Conservation (phyloP, 352 stramenopile genomes). For the Phytophthora chlamydospora region DNA sequence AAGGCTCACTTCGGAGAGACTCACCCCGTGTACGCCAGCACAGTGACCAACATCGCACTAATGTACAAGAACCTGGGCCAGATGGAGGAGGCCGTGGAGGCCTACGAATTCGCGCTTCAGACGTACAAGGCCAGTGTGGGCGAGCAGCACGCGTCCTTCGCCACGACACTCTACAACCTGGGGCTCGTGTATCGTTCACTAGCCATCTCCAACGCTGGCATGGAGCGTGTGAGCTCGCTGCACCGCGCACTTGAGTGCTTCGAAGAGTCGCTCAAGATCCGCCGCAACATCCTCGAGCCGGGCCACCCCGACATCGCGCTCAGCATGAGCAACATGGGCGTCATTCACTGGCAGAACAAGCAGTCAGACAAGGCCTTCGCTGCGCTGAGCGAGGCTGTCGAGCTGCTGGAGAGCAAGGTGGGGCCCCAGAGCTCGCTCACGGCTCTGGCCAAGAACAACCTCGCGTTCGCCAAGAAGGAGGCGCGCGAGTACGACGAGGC, state of each 20-base stretch:
- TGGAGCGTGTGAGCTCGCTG: constrained; percentile 71
- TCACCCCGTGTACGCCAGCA: constrained; percentile 84
- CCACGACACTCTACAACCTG: constrained; percentile 85
- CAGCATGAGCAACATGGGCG: constrained; percentile 83
- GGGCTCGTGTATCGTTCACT: constrained; percentile 75
- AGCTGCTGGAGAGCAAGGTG: constrained; percentile 67
- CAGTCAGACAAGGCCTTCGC: constrained; percentile 69
- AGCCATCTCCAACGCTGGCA: constrained; percentile 58
- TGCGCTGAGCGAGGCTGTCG: constrained; percentile 63
- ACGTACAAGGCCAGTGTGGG: constrained; percentile 84
- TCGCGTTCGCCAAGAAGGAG: constrained; percentile 83
- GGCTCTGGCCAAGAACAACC: constrained; percentile 84
- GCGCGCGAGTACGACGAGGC: constrained; percentile 70
- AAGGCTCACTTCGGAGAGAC: constrained; percentile 78
- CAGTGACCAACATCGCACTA: constrained; percentile 86
- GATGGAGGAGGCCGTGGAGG: constrained; percentile 74
- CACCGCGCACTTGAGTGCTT: constrained; percentile 81
- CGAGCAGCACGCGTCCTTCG: constrained; percentile 84
- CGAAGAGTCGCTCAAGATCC: constrained; percentile 81
- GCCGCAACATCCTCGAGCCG: constrained; percentile 66
- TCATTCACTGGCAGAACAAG: constrained; percentile 86
- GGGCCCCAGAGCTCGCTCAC: constrained; percentile 64
- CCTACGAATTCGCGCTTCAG: constrained; percentile 82
- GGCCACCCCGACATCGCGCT: constrained; percentile 81
- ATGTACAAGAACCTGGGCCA: constrained; percentile 89